Percentiles rank a stretch among this genome's conserved stretches.
Evolutionary conservation across 208 protist species (phyloP).

Genomic region (Leishmania aethiopica): DNA sequence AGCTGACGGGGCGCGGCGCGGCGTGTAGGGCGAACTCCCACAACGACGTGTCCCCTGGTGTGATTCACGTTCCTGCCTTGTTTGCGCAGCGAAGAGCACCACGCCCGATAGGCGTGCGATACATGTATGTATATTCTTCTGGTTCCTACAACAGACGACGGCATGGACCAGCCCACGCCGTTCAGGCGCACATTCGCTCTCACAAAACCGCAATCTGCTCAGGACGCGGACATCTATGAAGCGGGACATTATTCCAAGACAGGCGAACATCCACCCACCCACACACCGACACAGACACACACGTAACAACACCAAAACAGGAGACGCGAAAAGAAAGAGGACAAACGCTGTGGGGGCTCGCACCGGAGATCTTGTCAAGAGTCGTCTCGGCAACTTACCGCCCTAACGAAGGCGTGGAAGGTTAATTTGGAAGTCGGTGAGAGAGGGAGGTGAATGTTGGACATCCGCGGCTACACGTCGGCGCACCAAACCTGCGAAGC

Average conservation of each 20-base stretch:
- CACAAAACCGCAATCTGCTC: neutral
- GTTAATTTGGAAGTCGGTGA: neutral
- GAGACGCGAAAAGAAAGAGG: no score
- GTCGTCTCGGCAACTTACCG: no score
- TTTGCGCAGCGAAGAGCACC: neutral
- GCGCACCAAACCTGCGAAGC: neutral
- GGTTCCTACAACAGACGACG: neutral
- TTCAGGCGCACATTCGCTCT: neutral
- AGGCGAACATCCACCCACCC: conserved; percentile 1
- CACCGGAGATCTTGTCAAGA: no score
- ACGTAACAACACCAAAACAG: neutral
- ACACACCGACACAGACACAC: conserved; percentile 9
- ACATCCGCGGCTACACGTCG: neutral
- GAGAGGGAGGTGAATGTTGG: neutral
- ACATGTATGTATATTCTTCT: neutral
- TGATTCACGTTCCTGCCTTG: neutral
- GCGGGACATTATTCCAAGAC: neutral
- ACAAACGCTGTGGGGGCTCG: no score
- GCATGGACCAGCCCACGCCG: neutral
- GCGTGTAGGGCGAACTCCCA: neutral
- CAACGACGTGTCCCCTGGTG: no score
- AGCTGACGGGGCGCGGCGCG: neutral
- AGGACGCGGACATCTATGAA: neutral
- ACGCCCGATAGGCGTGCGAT: neutral
- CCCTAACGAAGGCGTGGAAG: no score